phyloP scores from a whole-genome alignment of 1,139 yeast genomes.

The Kazachstania sp. region DNA sequence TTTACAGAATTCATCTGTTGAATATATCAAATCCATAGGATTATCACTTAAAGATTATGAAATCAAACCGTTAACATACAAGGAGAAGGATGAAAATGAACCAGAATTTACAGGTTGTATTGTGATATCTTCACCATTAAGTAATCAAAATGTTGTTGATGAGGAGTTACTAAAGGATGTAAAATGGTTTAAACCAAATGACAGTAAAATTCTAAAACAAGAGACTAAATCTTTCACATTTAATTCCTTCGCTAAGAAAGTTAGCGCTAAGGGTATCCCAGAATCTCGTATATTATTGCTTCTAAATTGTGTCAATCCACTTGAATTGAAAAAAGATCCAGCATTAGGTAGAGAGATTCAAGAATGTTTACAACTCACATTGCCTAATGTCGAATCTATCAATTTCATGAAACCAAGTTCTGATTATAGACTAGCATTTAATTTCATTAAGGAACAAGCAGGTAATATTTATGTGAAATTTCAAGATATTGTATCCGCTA shows the following conservation, averaged over 20 bases:
- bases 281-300: conserved; percentile 54
- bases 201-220: conserved; percentile 14
- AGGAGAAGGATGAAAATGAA: background rate
- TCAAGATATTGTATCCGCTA: conserved; percentile 43
- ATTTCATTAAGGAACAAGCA: conserved; percentile 41
- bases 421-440: conserved; percentile 39
- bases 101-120: conserved; percentile 13
- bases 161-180: background rate
- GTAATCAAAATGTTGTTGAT: background rate
- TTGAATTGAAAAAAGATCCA: conserved; percentile 49
- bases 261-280: conserved; percentile 8
- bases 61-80: background rate
- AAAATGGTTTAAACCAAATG: conserved; percentile 22
- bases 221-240: conserved; percentile 23
- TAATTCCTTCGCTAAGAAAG: conserved; percentile 22
- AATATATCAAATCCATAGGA: background rate
- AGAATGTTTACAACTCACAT: conserved; percentile 46
- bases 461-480: conserved; percentile 71
- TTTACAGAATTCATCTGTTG: background rate
- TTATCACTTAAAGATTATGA: background rate
- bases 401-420: conserved; percentile 61
- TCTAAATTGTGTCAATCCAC: conserved; percentile 55
- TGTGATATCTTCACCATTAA: conserved; percentile 8
- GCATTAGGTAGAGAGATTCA: conserved; percentile 42
- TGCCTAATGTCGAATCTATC: conserved; percentile 39